phyloP scores from a whole-genome alignment of 2,329 filamentous ascomycete genomes.

The Graphilbum ipis-grandicollis region DNA sequence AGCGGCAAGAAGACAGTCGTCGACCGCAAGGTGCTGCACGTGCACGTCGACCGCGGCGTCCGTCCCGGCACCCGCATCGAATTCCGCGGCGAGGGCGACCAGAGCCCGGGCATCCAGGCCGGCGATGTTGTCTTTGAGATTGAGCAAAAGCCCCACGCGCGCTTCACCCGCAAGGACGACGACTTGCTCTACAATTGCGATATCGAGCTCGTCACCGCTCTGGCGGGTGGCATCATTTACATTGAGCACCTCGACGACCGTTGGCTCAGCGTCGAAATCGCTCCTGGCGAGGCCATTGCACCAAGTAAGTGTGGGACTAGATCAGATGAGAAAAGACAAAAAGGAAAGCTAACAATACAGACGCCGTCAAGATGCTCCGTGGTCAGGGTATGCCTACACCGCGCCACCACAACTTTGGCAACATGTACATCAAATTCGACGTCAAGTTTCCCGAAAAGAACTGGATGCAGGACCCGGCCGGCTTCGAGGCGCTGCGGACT shows the following conservation, averaged over 20 bases:
- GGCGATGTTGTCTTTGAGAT: conserved; percentile 98
- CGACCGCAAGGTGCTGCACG: conserved; percentile 94
- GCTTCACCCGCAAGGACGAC: conserved; percentile 92
- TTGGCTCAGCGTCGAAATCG: conserved; percentile 86
- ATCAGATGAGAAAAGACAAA: neutral
- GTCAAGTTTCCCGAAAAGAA: conserved; percentile 88
- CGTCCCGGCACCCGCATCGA: conserved; percentile 90
- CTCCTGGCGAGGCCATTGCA: conserved; percentile 85
- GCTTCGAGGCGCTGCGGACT: conserved; percentile 64
- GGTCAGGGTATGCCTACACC: conserved; percentile 96
- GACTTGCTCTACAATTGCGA: conserved; percentile 91
- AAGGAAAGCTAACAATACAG: conserved; percentile 31
- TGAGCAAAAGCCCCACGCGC: conserved; percentile 92
- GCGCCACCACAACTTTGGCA: conserved; percentile 87
- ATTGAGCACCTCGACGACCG: conserved; percentile 95
- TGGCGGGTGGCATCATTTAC: conserved; percentile 79
- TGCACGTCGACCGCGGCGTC: conserved; percentile 91
- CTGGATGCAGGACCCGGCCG: conserved; percentile 47
- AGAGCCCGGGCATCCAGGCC: conserved; percentile 79
- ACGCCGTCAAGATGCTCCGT: conserved; percentile 80
- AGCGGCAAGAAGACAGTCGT: conserved; percentile 95
- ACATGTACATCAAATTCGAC: conserved; percentile 93
- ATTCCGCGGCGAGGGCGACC: conserved; percentile 92
- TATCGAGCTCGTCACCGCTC: conserved; percentile 85
- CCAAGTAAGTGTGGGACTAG: conserved; percentile 46